These are phyloP conservation scores for Buddleja alternifolia DNA, from an alignment of 257 asterid species.

Conservation along the genomic window DNA sequence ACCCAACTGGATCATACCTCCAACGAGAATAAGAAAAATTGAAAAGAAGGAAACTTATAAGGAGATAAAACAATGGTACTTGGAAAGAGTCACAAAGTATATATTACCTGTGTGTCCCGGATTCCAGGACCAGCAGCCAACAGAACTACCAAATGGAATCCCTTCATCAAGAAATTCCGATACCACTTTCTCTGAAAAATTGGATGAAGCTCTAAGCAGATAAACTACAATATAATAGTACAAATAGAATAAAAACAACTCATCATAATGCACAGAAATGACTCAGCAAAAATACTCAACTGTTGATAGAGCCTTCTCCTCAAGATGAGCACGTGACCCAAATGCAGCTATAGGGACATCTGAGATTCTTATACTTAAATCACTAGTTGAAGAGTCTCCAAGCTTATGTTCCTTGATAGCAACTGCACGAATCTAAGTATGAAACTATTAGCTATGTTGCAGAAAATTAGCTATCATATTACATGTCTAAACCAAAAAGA, in stretches of 20 bases:
- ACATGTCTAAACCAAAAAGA: slow-evolving; percentile 5
- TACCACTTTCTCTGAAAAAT: slow-evolving; percentile 92
- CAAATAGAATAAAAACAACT: background rate
- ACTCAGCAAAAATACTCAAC: slow-evolving; percentile 57
- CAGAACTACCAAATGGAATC: slow-evolving; percentile 92
- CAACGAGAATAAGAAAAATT: background rate
- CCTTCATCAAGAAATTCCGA: slow-evolving; percentile 94
- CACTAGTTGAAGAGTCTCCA: slow-evolving; percentile 58
- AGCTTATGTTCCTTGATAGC: slow-evolving; percentile 55
- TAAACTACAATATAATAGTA: slow-evolving; percentile 14
- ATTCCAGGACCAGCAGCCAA: slow-evolving; percentile 98
- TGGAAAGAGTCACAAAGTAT: slow-evolving; percentile 17
- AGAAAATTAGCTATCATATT: slow-evolving; percentile 20
- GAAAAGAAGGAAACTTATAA: background rate
- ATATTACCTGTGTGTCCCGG: slow-evolving; percentile 87
- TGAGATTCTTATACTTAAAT: slow-evolving; percentile 59
- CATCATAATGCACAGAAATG: slow-evolving; percentile 28
- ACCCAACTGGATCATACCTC: background rate
- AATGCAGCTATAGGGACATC: slow-evolving; percentile 83
- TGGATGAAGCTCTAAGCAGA: slow-evolving; percentile 27
- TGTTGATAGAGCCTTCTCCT: slow-evolving; percentile 93
- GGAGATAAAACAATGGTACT: slow-evolving; percentile 8
- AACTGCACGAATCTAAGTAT: slow-evolving; percentile 81
- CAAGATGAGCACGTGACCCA: slow-evolving; percentile 99
- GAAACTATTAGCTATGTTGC: slow-evolving; percentile 41